Evolutionary conservation across 805 yeast genomes (phyloP), one percentile per base, ranked within the genome.

Genomic region (Zygoascus tannicola): DNA sequence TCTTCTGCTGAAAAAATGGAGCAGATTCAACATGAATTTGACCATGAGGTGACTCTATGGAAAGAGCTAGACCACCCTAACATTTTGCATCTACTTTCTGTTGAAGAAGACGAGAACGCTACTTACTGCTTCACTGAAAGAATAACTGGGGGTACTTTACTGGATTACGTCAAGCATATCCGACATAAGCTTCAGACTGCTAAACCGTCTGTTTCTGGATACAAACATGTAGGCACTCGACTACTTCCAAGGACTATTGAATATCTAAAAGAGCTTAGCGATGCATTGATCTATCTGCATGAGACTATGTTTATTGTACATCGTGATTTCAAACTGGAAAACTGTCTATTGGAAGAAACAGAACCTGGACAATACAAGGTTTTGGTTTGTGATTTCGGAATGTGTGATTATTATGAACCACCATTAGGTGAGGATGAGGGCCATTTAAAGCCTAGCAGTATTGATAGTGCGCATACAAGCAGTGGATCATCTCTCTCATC

Each of bases 371-470:
- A 23, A 51, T 54, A 59, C 43, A 65, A 65, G 36, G 68, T 85
- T 49, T 57, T 81, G 21, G 58, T 88, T 4, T 85, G 96, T 64
- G 97, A 88, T 63, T 88, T 88, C 65, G 97, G 97, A 4, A 85
- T 88, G 94, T 68, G 77, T 40, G 65, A 67, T 32, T 58, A 53
- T 41, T 55, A 41, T 36, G 56, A 47, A 16, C 22, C 14, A 4
- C 37, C 49, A 33, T 50, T 33, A 12, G 23, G 34, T 39, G 19
- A 22, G 22, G n/a, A 18, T n/a, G 44, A 32, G 26, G 38, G 18
- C 12, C 12, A 7, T 7, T 26, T 18, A n/a, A 32, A 19, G 18
- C 38, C 32, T 3, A 38, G 26, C 16, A 32, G 30, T 5, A 18
- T 23, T n/a, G 32, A 37, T 37, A 18, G 40, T 21, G 22, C 37